Base-by-base conservation (phyloP, 1,139 yeast species). In the Saccharomyces pastorianus region DNA sequence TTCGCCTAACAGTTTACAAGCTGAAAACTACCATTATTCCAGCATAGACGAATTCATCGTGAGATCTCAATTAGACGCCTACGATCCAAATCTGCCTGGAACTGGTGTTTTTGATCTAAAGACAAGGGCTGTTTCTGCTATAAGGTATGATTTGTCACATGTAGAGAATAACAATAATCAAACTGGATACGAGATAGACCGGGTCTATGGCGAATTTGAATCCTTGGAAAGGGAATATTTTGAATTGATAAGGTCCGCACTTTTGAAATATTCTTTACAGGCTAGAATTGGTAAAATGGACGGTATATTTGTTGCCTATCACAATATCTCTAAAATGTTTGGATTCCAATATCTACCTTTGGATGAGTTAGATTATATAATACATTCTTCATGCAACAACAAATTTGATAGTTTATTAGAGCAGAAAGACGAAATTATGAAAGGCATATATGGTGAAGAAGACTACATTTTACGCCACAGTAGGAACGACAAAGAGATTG, bases 261-360 rank as follows among this genome's bases (percentile, higher is more conserved):
- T 93, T 71, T 73, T 93, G 62, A 93, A 93, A 69, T 93, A 91
- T 66, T 79, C 88, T 11, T 76, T 91, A 59, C 99, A 93, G 68
- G 98, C 97, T 0, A 77, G 97, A 58, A 87, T 93, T 50, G 99
- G 99, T 1, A 84, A 87, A 63, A 93, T 93, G 99, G 97, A 91
- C 69, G 99, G 99, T 6, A 89, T 93, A 4, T 90, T 88, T 62
- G 76, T 93, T 26, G 96, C 96, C 0, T 93, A 85, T 67, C 99
- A 93, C 71, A 93, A 90, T 66, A 78, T 90, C 53, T 78, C 81
- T 47, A 76, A 83, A 48, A 81, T 91, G 65, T 88, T 93, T 70
- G 99, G 98, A 2, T 93, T 90, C 71, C 93, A 90, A 68, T 93
- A 93, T 69, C 70, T 93, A 28, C 93, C 96, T 1, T 71, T 90